Base-by-base conservation (phyloP, 768 basidiomycete genomes). In the Leccinum variicolor region DNA sequence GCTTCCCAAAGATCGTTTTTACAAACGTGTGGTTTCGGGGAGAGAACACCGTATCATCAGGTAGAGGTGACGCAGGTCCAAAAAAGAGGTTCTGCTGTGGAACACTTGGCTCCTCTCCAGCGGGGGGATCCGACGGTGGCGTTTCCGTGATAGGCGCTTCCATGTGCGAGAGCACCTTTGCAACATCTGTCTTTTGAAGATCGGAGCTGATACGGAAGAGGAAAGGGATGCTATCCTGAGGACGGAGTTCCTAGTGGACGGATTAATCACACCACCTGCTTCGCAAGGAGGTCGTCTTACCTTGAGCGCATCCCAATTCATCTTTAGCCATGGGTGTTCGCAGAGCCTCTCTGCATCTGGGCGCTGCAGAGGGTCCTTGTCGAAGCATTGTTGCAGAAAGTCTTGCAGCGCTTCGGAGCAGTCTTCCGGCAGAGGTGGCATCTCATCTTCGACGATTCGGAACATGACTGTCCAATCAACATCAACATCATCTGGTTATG, bases 221-320 rank as follows among this genome's bases (percentile, higher is more conserved):
- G 80, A 97, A 97, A 10, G 96, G 96, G 34, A 98, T 91, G 67
- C 92, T 94, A 68, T 98, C 96, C 67, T 97, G 90, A 50, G 90
- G 90, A 23, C 92, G 89, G 29, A 96, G 76, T 64, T 93, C 88
- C 86, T 89, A 59, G 26, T 17, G 56, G 29, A 52, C 50, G 58
- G 19, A 28, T 63, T 6, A 51, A 54, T 26, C 21, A 26, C 17
- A 11, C 13, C 25, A 9, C 28, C 39, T 23, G 9, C 29, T 34
- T 43, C 36, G n/a, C 46, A 34, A 28, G 6, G 28, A 39, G 28
- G 25, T 13, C 11, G 3, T 61, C 78, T 52, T 66, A 92, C 94
- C 80, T 92, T 86, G 65, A 88, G 79, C n/a, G 81, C 79, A 43
- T 82, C 86, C 82, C 89, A 92, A 61, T 86, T 87, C 62, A 80